phyloP scores from a whole-genome alignment of 2,329 filamentous ascomycete species.

The Ascochyta koolunga region DNA sequence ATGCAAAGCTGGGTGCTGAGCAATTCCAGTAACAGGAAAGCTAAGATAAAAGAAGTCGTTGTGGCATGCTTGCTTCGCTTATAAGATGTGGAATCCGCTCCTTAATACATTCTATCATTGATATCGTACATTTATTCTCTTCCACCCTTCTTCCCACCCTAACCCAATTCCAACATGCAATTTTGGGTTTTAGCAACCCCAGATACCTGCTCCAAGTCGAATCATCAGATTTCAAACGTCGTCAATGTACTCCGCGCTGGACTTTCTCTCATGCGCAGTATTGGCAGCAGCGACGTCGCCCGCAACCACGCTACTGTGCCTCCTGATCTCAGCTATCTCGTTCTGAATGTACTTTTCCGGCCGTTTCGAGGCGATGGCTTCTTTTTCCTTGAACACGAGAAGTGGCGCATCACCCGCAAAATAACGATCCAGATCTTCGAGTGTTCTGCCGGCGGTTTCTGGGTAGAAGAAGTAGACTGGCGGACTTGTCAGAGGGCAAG shows the following conservation, averaged over 20 bases:
- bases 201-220: neutral
- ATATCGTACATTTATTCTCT: neutral
- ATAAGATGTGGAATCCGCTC: neutral
- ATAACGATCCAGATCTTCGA: constrained; percentile 41
- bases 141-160: neutral
- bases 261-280: constrained; percentile 3
- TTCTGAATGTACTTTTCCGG: constrained; percentile 54
- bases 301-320: constrained; percentile 30
- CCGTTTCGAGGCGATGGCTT: constrained; percentile 54
- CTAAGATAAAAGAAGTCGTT: neutral
- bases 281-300: constrained; percentile 24
- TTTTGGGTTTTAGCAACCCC: neutral
- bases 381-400: constrained; percentile 56
- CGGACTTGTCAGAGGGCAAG: neutral
- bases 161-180: neutral
- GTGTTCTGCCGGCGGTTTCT: constrained; percentile 36
- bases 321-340: constrained; percentile 43
- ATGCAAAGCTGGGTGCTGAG: constrained; percentile 21
- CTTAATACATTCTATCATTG: no score
- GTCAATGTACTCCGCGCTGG: constrained; percentile 3
- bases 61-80: neutral
- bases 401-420: constrained; percentile 38
- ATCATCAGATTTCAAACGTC: neutral
- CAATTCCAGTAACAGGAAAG: constrained; percentile 13
- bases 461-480: constrained; percentile 39